These are phyloP conservation scores for Crithidia bombi DNA, from an alignment of 208 protist species.

Conservation along the genomic window DNA sequence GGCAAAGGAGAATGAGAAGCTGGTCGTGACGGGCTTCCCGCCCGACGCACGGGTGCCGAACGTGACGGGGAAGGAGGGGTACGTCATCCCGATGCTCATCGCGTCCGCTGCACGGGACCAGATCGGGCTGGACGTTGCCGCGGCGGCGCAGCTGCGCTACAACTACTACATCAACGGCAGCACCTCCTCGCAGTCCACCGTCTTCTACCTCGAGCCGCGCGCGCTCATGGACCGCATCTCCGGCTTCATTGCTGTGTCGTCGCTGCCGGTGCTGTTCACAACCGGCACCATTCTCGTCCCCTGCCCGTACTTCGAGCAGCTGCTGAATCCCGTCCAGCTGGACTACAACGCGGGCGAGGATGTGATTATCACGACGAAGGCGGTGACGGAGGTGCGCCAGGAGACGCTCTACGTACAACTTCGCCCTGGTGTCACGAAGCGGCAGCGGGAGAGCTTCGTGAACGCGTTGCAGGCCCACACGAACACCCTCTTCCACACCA, in stretches of 20 bases:
- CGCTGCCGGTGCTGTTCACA: slow-evolving; percentile 40
- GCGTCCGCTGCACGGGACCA: slow-evolving; percentile 32
- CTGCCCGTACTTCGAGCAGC: slow-evolving; percentile 44
- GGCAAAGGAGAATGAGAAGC: background rate
- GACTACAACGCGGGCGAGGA: slow-evolving; percentile 32
- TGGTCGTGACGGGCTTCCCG: slow-evolving; percentile 34
- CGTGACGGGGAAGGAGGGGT: slow-evolving; percentile 27
- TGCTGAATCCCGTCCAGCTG: slow-evolving; percentile 53
- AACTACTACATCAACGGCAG: slow-evolving; percentile 38
- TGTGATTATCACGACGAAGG: slow-evolving; percentile 7
- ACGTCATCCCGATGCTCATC: slow-evolving; percentile 44
- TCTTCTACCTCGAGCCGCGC: slow-evolving; percentile 62
- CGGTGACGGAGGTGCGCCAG: slow-evolving; percentile 51
- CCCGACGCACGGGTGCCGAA: background rate
- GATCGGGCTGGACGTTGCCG: slow-evolving; percentile 41
- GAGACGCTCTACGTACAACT: slow-evolving; percentile 76
- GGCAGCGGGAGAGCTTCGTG: slow-evolving; percentile 67
- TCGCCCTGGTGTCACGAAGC: slow-evolving; percentile 29
- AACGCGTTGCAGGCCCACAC: slow-evolving; percentile 83
- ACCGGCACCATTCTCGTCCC: slow-evolving; percentile 73
- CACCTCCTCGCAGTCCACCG: slow-evolving; percentile 14
- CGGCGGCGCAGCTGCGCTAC: slow-evolving; percentile 43
- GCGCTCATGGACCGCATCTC: slow-evolving; percentile 86
- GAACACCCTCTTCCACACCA: slow-evolving; percentile 50
- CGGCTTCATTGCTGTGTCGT: slow-evolving; percentile 83